Evolutionary conservation across 2,329 filamentous ascomycete genomes (phyloP).

Genomic region (Alternaria sp.): DNA sequence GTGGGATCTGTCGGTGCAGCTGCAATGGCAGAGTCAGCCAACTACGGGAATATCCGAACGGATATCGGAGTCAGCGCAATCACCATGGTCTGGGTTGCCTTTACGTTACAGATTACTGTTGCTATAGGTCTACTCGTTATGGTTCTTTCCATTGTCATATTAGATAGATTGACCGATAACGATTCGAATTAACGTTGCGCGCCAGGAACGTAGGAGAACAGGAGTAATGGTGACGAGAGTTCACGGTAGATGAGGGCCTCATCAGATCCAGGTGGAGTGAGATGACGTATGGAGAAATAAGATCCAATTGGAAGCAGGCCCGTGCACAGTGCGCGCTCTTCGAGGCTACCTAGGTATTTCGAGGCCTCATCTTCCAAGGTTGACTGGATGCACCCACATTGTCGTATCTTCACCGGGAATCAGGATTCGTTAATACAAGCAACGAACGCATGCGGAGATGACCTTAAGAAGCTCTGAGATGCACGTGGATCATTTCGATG

Average conservation of each 20-base stretch:
- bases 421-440: background rate
- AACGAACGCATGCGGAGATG: background rate
- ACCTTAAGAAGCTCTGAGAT: background rate
- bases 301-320: background rate
- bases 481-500: background rate
- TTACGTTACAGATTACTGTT: background rate
- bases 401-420: background rate
- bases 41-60: slow-evolving; percentile 79
- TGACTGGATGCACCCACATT: background rate
- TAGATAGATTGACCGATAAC: background rate
- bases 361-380: background rate
- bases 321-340: background rate
- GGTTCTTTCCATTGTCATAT: background rate
- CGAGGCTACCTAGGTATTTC: background rate
- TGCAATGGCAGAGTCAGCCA: slow-evolving; percentile 85
- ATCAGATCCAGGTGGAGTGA: background rate
- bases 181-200: background rate
- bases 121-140: background rate
- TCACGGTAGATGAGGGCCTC: background rate
- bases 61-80: slow-evolving; percentile 81
- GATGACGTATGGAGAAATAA: background rate
- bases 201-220: background rate
- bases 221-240: background rate
- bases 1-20: slow-evolving; percentile 91
- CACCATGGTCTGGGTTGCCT: background rate